Percentiles rank a stretch among this genome's conserved stretches.
phyloP scores from a whole-genome alignment of 2,329 filamentous ascomycete species.

The Phaeosphaeriaceae sp. region DNA sequence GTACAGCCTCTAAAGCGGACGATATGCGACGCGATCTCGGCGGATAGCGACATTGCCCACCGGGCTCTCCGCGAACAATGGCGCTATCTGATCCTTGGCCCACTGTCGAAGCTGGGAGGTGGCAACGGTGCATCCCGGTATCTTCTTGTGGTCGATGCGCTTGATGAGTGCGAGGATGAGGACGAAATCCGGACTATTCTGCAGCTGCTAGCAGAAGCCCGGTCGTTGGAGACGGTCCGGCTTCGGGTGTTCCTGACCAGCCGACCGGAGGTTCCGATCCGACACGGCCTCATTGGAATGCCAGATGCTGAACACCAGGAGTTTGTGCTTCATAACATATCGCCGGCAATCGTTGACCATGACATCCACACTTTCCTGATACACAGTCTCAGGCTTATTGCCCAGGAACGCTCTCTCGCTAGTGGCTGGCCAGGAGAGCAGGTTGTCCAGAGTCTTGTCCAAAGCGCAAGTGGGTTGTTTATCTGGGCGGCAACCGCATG shows the following conservation, averaged over 20 bases:
- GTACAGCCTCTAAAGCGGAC: too few species aligned
- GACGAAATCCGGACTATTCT: constrained; percentile 17
- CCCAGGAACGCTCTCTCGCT: background rate
- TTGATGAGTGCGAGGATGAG: constrained; percentile 41
- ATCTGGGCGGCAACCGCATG: constrained; percentile 31
- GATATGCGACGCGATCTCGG: too few species aligned
- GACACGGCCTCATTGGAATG: constrained; percentile 13
- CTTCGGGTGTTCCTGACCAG: too few species aligned
- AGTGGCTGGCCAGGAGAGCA: constrained; percentile 24
- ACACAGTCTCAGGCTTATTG: constrained; percentile 9
- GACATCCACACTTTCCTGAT: constrained; percentile 22
- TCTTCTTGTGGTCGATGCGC: constrained; percentile 33
- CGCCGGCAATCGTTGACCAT: constrained; percentile 14
- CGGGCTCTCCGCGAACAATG: too few species aligned
- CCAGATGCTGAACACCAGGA: constrained; percentile 7
- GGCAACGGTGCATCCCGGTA: too few species aligned
- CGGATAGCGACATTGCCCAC: too few species aligned
- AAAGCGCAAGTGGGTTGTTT: constrained; percentile 34
- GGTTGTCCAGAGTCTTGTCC: constrained; percentile 27
- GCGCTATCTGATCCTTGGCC: too few species aligned
- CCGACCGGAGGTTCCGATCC: constrained; percentile 22
- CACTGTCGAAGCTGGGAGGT: too few species aligned
- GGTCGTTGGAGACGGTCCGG: too few species aligned
- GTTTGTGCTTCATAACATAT: constrained; percentile 23
- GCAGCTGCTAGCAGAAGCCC: constrained; percentile 19